Percentiles rank a stretch among this genome's conserved stretches.
phyloP scores from a whole-genome alignment of 2,329 filamentous ascomycete species.

The Alternaria rosae region DNA sequence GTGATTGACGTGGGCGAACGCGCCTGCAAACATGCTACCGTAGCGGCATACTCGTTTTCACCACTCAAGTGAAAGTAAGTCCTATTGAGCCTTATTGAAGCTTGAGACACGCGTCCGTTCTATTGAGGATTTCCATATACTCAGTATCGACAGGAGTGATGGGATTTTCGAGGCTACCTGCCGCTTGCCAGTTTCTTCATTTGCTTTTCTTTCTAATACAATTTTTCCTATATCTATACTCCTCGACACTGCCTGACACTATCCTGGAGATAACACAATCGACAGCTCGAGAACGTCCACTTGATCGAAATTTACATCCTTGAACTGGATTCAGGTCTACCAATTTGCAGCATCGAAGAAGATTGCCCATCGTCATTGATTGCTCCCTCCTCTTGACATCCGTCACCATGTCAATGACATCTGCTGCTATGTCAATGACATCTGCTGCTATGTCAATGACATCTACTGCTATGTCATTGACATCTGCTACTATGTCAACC shows the following conservation, averaged over 20 bases:
- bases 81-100: conserved; percentile 38
- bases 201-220: neutral
- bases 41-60: conserved; percentile 20
- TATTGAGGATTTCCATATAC: conserved; percentile 14
- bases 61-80: conserved; percentile 13
- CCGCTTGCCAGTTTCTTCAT: neutral
- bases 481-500: neutral
- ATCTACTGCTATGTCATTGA: neutral
- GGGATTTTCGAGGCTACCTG: neutral
- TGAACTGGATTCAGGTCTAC: neutral
- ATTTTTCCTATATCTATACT: neutral
- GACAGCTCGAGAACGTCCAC: neutral
- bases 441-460: neutral
- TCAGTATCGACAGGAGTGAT: neutral
- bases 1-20: conserved; percentile 4
- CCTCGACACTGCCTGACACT: neutral
- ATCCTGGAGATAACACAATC: conserved; percentile 5
- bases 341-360: neutral
- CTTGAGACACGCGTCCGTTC: conserved; percentile 17
- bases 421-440: neutral
- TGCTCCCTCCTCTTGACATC: neutral
- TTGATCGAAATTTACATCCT: neutral
- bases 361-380: neutral
- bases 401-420: neutral
- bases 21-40: neutral